These are phyloP conservation scores for Neocatenulostroma microsporum DNA, from an alignment of 2,329 filamentous ascomycete species.

Conservation along the genomic window DNA sequence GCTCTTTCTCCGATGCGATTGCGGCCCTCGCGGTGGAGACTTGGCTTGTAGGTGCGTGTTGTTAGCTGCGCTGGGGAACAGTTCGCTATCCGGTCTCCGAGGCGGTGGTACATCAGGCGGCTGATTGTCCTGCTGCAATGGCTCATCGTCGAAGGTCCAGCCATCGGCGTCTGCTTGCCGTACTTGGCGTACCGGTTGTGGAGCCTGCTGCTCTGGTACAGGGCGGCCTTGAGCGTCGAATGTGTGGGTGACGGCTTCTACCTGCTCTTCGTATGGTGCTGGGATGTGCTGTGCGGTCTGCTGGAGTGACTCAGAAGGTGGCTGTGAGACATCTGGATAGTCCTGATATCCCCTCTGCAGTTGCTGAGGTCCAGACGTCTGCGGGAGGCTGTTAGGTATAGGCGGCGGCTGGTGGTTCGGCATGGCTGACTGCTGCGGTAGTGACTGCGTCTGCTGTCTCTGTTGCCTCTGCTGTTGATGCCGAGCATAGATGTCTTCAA, in stretches of 20 bases:
- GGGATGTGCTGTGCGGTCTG: slow-evolving; percentile 17
- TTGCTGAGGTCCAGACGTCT: slow-evolving; percentile 15
- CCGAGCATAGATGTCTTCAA: slow-evolving; percentile 54
- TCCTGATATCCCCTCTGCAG: slow-evolving; percentile 28
- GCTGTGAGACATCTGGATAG: slow-evolving; percentile 30
- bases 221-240: slow-evolving; percentile 53
- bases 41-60: slow-evolving; percentile 60
- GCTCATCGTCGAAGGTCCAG: slow-evolving; percentile 87
- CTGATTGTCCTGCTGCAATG: slow-evolving; percentile 51
- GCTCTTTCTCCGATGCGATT: slow-evolving; percentile 70
- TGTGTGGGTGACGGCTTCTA: slow-evolving; percentile 50
- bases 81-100: slow-evolving; percentile 72
- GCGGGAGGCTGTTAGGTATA: slow-evolving; percentile 25
- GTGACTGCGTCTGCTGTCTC: slow-evolving; percentile 23
- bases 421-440: slow-evolving; percentile 32
- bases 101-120: slow-evolving; percentile 47
- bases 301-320: slow-evolving; percentile 24
- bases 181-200: slow-evolving; percentile 12
- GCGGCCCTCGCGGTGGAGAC: slow-evolving; percentile 63
- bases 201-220: slow-evolving; percentile 38
- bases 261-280: slow-evolving; percentile 46
- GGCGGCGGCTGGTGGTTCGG: slow-evolving; percentile 55
- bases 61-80: slow-evolving; percentile 67
- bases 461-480: slow-evolving; percentile 46
- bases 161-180: slow-evolving; percentile 51